These are phyloP conservation scores for Colletotrichum sansevieriae DNA, from an alignment of 2,329 filamentous ascomycete genomes.

Conservation along the genomic window DNA sequence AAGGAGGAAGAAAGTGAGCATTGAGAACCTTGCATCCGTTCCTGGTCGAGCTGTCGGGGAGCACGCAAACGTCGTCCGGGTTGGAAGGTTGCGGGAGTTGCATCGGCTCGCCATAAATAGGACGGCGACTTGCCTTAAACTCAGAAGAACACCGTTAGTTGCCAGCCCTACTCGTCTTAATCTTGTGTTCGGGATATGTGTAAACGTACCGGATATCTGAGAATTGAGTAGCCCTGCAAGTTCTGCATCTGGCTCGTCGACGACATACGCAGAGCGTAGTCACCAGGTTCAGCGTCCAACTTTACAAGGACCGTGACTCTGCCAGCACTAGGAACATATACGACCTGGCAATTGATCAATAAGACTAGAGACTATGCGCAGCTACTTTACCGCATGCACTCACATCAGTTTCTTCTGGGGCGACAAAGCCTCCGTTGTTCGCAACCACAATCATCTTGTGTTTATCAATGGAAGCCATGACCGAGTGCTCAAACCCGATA, in stretches of 20 bases:
- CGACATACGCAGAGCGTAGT: slow-evolving; percentile 44
- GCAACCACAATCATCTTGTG: slow-evolving; percentile 45
- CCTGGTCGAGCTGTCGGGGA: slow-evolving; percentile 37
- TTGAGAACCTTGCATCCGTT: slow-evolving; percentile 37
- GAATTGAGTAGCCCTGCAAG: slow-evolving; percentile 44
- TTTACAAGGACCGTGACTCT: slow-evolving; percentile 44
- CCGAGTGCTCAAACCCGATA: slow-evolving; percentile 35
- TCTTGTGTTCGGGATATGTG: too few species aligned
- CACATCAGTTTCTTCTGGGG: slow-evolving; percentile 36
- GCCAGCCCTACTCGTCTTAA: too few species aligned
- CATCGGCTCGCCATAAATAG: slow-evolving; percentile 42
- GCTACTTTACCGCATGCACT: not conserved
- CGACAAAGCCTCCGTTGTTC: slow-evolving; percentile 45
- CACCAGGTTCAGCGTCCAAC: slow-evolving; percentile 40
- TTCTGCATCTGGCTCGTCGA: slow-evolving; percentile 46
- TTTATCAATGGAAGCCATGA: slow-evolving; percentile 42
- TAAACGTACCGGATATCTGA: slow-evolving; percentile 35
- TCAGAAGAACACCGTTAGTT: not conserved
- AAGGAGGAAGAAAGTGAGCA: slow-evolving; percentile 30
- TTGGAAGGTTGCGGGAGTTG: slow-evolving; percentile 32
- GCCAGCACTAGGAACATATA: slow-evolving; percentile 43
- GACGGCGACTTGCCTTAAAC: slow-evolving; percentile 17
- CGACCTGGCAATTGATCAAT: slow-evolving; percentile 11
- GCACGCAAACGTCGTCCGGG: slow-evolving; percentile 35
- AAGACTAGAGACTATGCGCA: not conserved